Percentiles rank a stretch among this genome's conserved stretches.
Evolutionary conservation across 768 basidiomycete species (phyloP).

Genomic region (Tylopilus felleus): DNA sequence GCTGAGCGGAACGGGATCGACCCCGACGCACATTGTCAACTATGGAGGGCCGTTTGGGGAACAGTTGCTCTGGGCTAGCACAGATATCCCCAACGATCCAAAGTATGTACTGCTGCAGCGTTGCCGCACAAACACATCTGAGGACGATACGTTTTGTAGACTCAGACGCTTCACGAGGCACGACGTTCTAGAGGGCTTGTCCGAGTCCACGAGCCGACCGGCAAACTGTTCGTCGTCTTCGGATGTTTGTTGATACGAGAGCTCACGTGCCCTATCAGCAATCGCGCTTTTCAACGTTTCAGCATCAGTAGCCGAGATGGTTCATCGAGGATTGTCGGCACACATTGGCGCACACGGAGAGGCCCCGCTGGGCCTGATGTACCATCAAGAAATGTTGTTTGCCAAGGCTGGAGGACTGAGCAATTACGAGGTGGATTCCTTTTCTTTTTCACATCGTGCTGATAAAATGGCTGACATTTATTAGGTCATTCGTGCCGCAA

Average conservation of each 20-base stretch:
- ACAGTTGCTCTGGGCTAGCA: constrained; percentile 62
- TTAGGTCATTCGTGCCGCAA: constrained; percentile 67
- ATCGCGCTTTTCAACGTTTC: constrained; percentile 69
- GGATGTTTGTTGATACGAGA: background rate
- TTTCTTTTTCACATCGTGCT: background rate
- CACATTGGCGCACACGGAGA: constrained; percentile 78
- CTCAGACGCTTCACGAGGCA: constrained; percentile 63
- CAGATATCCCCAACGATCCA: constrained; percentile 62
- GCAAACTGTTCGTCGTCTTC: constrained; percentile 44
- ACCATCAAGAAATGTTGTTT: constrained; percentile 73
- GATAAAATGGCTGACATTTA: constrained; percentile 21
- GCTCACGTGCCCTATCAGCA: constrained; percentile 36
- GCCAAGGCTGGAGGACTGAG: constrained; percentile 59
- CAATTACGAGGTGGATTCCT: constrained; percentile 58
- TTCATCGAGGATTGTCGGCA: constrained; percentile 54
- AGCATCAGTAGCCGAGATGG: constrained; percentile 64
- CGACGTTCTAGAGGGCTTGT: constrained; percentile 55
- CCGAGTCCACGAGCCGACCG: constrained; percentile 61
- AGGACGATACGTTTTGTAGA: constrained; percentile 32
- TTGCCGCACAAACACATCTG: background rate
- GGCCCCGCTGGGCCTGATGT: constrained; percentile 68
- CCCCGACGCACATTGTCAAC: constrained; percentile 74
- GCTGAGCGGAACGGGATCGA: constrained; percentile 65
- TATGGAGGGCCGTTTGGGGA: constrained; percentile 74
- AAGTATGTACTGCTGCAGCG: constrained; percentile 43